Evolutionary conservation across 208 protist genomes (phyloP).

Genomic region (Leishmania turanica): DNA sequence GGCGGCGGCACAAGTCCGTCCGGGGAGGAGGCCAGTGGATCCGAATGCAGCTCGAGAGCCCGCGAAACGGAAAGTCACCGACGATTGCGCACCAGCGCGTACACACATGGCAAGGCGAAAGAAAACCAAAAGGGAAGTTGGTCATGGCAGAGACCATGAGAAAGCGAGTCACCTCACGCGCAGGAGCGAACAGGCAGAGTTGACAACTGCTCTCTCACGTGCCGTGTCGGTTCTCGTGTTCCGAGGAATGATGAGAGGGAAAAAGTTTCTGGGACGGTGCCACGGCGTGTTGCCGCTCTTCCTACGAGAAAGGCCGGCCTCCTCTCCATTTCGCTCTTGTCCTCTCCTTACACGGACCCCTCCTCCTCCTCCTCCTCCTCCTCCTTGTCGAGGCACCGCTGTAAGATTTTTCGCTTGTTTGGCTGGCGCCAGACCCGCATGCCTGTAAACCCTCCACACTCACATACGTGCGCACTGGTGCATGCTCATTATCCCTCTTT

Average conservation of each 20-base stretch:
- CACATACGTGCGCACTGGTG: not conserved
- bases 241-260: not conserved
- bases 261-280: too few species aligned
- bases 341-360: not conserved
- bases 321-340: not conserved
- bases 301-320: not conserved
- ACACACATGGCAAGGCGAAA: not conserved
- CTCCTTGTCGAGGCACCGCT: not conserved
- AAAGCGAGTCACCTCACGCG: not conserved
- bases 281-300: not conserved
- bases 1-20: not conserved
- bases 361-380: too few species aligned
- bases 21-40: not conserved
- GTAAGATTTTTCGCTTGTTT: not conserved
- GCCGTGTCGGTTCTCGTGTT: not conserved
- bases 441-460: not conserved
- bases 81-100: not conserved
- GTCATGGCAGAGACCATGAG: not conserved
- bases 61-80: not conserved
- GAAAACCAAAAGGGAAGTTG: not conserved
- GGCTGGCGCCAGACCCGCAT: not conserved
- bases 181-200: not conserved
- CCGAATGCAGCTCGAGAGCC: not conserved
- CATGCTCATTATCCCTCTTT: not conserved
- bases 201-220: not conserved